phyloP scores from a whole-genome alignment of 345 rosid species.

The Noccaea caerulescens region DNA sequence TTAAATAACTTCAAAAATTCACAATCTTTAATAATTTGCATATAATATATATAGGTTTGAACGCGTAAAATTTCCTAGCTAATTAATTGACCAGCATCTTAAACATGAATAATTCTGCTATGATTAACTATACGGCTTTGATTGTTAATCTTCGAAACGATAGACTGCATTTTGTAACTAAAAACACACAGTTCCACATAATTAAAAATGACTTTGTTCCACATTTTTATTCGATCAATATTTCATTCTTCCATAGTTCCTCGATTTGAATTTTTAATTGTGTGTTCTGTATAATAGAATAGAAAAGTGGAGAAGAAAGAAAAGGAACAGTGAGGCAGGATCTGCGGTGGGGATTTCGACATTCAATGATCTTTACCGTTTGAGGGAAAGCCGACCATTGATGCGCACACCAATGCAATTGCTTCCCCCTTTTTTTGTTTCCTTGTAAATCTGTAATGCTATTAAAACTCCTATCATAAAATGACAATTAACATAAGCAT shows the following conservation, averaged over 20 bases:
- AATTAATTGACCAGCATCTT: constrained; percentile 7
- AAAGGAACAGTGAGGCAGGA: constrained; percentile 45
- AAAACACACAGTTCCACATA: background rate
- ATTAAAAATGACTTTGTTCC: background rate
- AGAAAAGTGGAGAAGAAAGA: constrained; percentile 31
- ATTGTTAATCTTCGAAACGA: background rate
- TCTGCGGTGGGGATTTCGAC: constrained; percentile 49
- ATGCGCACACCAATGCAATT: constrained; percentile 44
- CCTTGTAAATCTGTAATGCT: background rate
- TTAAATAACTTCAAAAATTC: background rate
- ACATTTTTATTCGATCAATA: constrained; percentile 29
- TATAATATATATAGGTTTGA: background rate
- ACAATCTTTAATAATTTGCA: constrained; percentile 4
- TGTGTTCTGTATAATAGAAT: constrained; percentile 2
- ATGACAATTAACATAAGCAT: background rate
- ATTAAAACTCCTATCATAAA: constrained; percentile 9
- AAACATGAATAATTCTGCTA: background rate
- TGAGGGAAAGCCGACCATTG: constrained; percentile 46
- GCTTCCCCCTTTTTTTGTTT: constrained; percentile 22
- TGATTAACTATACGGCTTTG: background rate
- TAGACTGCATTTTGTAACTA: background rate
- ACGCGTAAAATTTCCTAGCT: background rate
- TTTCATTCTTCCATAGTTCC: constrained; percentile 32
- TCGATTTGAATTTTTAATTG: background rate
- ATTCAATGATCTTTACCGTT: constrained; percentile 45